Conservation (phyloP, 176 grass and related monocot genomes). For the Oryza coarctata region DNA sequence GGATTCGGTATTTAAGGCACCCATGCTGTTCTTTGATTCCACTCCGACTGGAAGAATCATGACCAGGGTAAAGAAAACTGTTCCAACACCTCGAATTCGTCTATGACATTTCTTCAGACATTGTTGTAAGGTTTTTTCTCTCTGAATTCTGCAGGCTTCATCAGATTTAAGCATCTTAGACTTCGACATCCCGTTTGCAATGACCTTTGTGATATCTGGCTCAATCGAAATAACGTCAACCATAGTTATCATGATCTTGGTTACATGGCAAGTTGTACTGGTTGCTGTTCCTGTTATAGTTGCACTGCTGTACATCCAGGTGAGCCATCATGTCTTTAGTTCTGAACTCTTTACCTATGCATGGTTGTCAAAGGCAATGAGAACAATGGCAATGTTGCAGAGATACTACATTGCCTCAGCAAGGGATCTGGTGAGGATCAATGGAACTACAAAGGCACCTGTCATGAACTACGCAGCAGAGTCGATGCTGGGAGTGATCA, state of each 20-base stretch:
- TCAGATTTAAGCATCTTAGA: constrained; percentile 86
- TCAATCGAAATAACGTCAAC: constrained; percentile 58
- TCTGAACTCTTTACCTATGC: neutral
- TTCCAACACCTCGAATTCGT: neutral
- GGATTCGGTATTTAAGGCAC: constrained; percentile 82
- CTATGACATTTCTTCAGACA: neutral
- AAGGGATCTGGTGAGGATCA: constrained; percentile 86
- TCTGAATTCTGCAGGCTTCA: constrained; percentile 53
- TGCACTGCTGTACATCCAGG: constrained; percentile 67
- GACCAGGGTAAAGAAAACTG: constrained; percentile 65
- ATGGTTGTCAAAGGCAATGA: neutral
- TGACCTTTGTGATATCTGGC: constrained; percentile 73
- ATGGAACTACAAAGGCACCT: constrained; percentile 83
- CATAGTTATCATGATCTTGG: constrained; percentile 59
- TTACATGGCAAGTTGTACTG: constrained; percentile 78
- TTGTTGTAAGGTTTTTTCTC: neutral
- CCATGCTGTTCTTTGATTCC: constrained; percentile 91
- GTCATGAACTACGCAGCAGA: constrained; percentile 77
- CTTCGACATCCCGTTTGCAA: constrained; percentile 77
- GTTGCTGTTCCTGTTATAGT: constrained; percentile 63
- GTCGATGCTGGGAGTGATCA: constrained; percentile 80
- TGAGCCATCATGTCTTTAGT: constrained; percentile 16
- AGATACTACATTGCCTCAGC: constrained; percentile 88
- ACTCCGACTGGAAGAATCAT: constrained; percentile 79
- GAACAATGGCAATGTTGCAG: constrained; percentile 35